Evolutionary conservation across 495 filamentous ascomycete genomes (phyloP).

Genomic region (Lophiotrema nucula): DNA sequence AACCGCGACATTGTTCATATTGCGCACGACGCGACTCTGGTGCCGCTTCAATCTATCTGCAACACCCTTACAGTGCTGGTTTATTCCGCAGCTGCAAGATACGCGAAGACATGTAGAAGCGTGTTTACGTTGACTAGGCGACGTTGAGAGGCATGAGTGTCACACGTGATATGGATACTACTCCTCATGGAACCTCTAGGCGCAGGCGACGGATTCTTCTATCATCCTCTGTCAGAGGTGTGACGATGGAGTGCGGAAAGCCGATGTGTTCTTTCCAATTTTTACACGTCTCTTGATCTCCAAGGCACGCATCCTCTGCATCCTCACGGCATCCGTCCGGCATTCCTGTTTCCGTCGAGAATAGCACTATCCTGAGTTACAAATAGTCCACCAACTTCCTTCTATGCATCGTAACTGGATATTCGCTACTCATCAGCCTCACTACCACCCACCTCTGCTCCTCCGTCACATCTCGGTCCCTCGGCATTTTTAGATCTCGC

Average conservation of each 20-base stretch:
- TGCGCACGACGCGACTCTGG: too few species aligned
- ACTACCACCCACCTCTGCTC: too few species aligned
- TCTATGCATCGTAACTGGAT: too few species aligned
- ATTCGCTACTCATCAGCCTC: too few species aligned
- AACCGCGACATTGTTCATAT: too few species aligned
- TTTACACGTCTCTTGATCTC: too few species aligned
- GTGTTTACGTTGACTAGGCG: not conserved
- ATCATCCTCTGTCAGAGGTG: not conserved
- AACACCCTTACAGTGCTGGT: not conserved
- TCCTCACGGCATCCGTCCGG: too few species aligned
- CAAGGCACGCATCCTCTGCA: too few species aligned
- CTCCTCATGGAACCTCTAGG: not conserved
- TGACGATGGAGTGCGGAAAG: too few species aligned
- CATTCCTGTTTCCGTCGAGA: not conserved
- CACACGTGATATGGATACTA: not conserved
- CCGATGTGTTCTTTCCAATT: too few species aligned
- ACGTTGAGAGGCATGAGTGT: not conserved
- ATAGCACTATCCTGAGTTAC: not conserved
- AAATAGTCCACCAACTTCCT: too few species aligned
- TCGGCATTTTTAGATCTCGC: not conserved
- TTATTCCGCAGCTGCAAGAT: not conserved
- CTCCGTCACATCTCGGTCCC: too few species aligned
- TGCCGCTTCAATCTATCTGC: slow-evolving; percentile 10
- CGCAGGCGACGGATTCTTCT: not conserved
- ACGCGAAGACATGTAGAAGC: not conserved